These are phyloP conservation scores for Diplodia scrobiculata DNA, from an alignment of 2,329 filamentous ascomycete genomes.

Conservation along the genomic window DNA sequence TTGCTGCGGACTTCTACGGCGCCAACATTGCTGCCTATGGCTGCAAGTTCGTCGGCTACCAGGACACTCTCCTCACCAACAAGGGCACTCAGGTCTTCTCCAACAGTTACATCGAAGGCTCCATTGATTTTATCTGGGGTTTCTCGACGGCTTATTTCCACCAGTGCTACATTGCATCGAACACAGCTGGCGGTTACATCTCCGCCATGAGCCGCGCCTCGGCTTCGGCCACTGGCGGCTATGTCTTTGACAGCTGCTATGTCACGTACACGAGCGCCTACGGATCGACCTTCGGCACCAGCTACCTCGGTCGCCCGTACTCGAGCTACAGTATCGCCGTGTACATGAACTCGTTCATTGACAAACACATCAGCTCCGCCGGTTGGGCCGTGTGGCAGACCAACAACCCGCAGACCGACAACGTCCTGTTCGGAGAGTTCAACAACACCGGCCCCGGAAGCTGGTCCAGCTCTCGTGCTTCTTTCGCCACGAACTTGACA, in stretches of 20 bases:
- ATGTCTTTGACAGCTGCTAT: constrained; percentile 56
- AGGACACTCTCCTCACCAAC: constrained; percentile 52
- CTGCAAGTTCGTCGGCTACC: constrained; percentile 56
- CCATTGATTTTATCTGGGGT: constrained; percentile 61
- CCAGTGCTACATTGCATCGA: constrained; percentile 4
- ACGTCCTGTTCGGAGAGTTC: constrained; percentile 49
- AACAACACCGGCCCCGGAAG: constrained; percentile 52
- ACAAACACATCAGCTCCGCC: constrained; percentile 57
- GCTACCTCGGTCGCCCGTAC: constrained; percentile 56
- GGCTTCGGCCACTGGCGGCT: constrained; percentile 46
- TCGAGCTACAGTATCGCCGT: constrained; percentile 50
- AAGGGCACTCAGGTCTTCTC: constrained; percentile 51
- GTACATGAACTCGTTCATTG: constrained; percentile 54
- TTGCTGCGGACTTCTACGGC: constrained; percentile 51
- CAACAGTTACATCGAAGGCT: constrained; percentile 58
- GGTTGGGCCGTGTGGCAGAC: constrained; percentile 54
- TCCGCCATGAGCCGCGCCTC: constrained; percentile 35
- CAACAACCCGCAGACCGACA: constrained; percentile 39
- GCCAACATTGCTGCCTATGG: constrained; percentile 57
- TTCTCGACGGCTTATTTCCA: constrained; percentile 47
- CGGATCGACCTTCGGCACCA: constrained; percentile 41
- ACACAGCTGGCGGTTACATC: constrained; percentile 32
- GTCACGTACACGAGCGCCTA: constrained; percentile 45
- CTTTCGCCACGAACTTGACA: constrained; percentile 45
- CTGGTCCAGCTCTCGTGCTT: constrained; percentile 37